Conservation (phyloP, 106 monocot genomes). For the Posidonia australis region DNA sequence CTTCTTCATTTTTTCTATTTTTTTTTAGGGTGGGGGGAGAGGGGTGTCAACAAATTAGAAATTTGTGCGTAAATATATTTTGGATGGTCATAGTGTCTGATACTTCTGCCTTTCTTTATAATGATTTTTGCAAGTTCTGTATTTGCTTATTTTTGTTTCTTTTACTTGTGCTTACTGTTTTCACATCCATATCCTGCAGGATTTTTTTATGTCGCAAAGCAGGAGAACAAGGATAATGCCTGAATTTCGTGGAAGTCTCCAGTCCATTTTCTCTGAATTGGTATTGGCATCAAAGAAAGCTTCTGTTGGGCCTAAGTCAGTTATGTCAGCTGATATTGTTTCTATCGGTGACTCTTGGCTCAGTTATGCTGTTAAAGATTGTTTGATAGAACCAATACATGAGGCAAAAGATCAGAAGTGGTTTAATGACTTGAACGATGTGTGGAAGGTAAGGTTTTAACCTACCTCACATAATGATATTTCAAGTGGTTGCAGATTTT, state of each 20-base stretch:
- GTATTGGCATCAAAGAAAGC: slow-evolving; percentile 43
- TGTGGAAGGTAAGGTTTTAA: slow-evolving; percentile 68
- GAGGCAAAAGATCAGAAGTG: slow-evolving; percentile 63
- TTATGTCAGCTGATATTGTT: slow-evolving; percentile 86
- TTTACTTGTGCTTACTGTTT: neutral
- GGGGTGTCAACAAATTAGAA: too few relatives aligned
- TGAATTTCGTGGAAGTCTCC: slow-evolving; percentile 47
- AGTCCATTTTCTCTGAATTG: slow-evolving; percentile 57
- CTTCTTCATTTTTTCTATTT: too few relatives aligned
- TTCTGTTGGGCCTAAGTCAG: slow-evolving; percentile 47
- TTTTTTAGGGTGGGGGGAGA: too few relatives aligned
- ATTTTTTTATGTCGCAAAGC: slow-evolving; percentile 79
- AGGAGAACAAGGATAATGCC: slow-evolving; percentile 46
- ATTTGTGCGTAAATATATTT: too few relatives aligned
- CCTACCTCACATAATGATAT: neutral
- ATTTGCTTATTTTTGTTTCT: neutral
- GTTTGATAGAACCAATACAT: slow-evolving; percentile 72
- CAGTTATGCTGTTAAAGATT: slow-evolving; percentile 39
- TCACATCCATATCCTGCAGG: slow-evolving; percentile 27
- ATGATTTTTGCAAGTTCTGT: neutral
- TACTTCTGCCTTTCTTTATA: too few relatives aligned
- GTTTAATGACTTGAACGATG: slow-evolving; percentile 51
- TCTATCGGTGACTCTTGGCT: slow-evolving; percentile 95
- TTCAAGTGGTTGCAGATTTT: neutral
- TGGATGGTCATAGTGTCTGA: too few relatives aligned